Percentiles rank a stretch among this genome's conserved stretches.
phyloP scores from a whole-genome alignment of 352 stramenopile genomes.

The Globisporangium spinosum region DNA sequence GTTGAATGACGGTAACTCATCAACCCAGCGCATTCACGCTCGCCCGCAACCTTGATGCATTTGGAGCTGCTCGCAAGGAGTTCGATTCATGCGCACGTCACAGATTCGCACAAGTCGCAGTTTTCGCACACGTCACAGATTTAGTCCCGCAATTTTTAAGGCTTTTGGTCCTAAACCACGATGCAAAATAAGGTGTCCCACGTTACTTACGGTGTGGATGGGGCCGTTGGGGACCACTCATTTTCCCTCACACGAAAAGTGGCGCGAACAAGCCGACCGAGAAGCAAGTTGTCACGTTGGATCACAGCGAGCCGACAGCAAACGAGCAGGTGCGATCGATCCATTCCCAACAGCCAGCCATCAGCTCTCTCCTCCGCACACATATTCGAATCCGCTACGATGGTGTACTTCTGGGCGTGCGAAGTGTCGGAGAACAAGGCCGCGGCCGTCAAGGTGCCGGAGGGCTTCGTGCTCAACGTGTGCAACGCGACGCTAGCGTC shows the following conservation, averaged over 20 bases:
- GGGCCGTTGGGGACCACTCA: not conserved
- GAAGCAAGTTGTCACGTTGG: not conserved
- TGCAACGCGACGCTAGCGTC: conserved; percentile 41
- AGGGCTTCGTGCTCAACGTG: conserved; percentile 63
- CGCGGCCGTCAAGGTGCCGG: conserved; percentile 42
- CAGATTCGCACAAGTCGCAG: not conserved
- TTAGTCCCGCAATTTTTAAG: not conserved
- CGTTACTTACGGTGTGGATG: not conserved
- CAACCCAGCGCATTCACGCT: no score
- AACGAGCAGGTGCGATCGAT: not conserved
- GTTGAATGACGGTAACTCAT: not conserved
- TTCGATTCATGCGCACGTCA: not conserved
- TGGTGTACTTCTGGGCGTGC: conserved; percentile 56
- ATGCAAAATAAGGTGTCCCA: not conserved
- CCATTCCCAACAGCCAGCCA: not conserved
- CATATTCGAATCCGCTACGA: conserved; percentile 12
- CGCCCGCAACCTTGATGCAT: no score
- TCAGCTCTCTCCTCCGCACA: not conserved
- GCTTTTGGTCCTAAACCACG: not conserved
- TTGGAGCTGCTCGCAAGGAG: not conserved
- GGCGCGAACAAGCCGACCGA: not conserved
- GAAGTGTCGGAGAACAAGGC: conserved; percentile 59
- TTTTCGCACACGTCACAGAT: not conserved
- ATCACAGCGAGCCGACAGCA: not conserved
- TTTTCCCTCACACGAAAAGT: not conserved